Conservation (phyloP, 306 rosid species). For the Corylus avellana region DNA sequence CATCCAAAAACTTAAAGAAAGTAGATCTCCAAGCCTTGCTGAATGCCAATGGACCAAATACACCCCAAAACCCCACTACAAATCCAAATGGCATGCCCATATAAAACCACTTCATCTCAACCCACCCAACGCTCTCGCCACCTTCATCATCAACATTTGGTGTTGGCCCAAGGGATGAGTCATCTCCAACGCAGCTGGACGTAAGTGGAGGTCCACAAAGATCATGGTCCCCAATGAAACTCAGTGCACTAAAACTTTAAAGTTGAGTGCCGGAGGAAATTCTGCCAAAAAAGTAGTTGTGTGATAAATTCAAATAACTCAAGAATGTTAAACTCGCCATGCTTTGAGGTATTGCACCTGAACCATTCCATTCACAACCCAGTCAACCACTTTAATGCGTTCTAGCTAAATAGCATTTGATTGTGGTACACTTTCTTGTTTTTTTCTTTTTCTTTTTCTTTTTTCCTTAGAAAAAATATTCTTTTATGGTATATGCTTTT, state of each 20-base stretch:
- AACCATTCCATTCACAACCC: no score
- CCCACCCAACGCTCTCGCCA: background rate
- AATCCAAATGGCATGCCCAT: background rate
- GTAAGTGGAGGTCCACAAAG: slow-evolving; percentile 37
- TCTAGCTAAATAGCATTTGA: no score
- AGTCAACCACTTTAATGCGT: no score
- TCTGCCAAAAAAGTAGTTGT: slow-evolving; percentile 29
- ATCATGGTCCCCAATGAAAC: slow-evolving; percentile 22
- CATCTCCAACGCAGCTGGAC: background rate
- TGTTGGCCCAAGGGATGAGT: background rate
- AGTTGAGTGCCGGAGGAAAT: slow-evolving; percentile 39
- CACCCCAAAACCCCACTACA: background rate
- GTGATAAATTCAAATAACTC: slow-evolving; percentile 30
- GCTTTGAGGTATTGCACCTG: background rate
- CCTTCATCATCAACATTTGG: background rate
- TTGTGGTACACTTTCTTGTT: no score
- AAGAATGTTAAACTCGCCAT: slow-evolving; percentile 15
- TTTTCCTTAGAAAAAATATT: no score
- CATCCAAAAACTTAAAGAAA: background rate
- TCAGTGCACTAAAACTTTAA: slow-evolving; percentile 34
- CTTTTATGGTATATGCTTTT: no score
- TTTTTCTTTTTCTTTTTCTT: no score
- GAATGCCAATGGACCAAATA: background rate
- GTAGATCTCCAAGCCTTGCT: background rate
- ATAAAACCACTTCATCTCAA: background rate